A percentile compares a stretch with the other conserved stretches of the same genome.
These are phyloP conservation scores for Pichia sp. DNA, from an alignment of 1,139 yeast genomes.

Conservation along the genomic window DNA sequence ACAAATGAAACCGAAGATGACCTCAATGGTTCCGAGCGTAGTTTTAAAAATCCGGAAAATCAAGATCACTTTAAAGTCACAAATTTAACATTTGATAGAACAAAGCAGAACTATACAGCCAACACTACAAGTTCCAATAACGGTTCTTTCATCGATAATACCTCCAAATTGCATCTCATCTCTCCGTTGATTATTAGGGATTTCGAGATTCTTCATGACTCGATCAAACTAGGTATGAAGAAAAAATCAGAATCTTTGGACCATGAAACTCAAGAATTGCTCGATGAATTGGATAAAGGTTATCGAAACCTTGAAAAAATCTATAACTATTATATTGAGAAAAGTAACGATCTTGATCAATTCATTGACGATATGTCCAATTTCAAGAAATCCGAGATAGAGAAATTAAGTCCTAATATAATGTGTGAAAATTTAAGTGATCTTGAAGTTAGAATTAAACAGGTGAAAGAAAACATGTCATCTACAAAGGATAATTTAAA, in stretches of 20 bases:
- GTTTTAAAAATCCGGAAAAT: too few species aligned
- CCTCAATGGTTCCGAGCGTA: too few species aligned
- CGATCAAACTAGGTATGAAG: slow-evolving; percentile 19
- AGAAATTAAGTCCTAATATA: slow-evolving; percentile 16
- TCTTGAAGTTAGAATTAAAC: slow-evolving; percentile 19
- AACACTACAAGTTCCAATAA: neutral
- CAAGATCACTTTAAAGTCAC: neutral
- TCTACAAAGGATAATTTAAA: slow-evolving; percentile 19
- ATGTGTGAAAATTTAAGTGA: slow-evolving; percentile 24
- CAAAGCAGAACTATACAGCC: neutral
- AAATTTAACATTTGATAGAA: too few species aligned
- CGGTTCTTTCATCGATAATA: neutral
- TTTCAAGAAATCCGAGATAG: slow-evolving; percentile 16
- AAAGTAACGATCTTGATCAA: slow-evolving; percentile 15
- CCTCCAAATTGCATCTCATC: slow-evolving; percentile 6
- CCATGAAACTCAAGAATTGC: slow-evolving; percentile 19
- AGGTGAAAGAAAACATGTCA: slow-evolving; percentile 17
- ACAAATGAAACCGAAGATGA: slow-evolving; percentile 1
- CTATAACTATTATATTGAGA: slow-evolving; percentile 14
- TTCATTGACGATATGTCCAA: slow-evolving; percentile 15
- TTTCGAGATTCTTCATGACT: slow-evolving; percentile 16
- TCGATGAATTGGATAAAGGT: slow-evolving; percentile 16
- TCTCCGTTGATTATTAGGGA: slow-evolving; percentile 9
- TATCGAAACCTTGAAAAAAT: slow-evolving; percentile 17
- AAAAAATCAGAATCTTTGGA: slow-evolving; percentile 18